Evolutionary conservation across 2,329 filamentous ascomycete species (phyloP), one percentile per base, ranked within the genome.

Genomic region (Neophaeococcomyces aloes): DNA sequence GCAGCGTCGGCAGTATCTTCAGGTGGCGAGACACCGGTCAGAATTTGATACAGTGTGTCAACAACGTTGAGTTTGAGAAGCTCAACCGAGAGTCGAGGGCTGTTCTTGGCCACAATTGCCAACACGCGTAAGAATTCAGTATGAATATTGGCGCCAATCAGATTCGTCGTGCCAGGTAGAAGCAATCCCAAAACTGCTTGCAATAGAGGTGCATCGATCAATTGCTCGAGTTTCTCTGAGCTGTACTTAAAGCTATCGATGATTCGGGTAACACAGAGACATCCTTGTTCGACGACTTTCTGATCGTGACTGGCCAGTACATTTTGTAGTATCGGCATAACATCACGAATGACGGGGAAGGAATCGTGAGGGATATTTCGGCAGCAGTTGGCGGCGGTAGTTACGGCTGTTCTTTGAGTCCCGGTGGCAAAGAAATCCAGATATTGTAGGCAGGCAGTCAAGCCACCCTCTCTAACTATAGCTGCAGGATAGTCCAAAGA

Each of bases 341-440:
- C 91, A 63, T 95, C 88, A 58, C 81, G 79, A 38, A 98, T 84
- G 7, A 93, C 88, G 1, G 79, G 71, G 59, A 98, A 98, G 0
- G 86, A 93, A 57, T 96, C 91, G 55, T 89, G 83, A 1, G 88
- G 86, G 14, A 98, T 91, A 59, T 95, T 95, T 50, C 91, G 84
- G 62, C 93, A 98, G 67, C 91, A 98, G 59, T 98, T 98, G 44
- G 91, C 93, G 7, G 93, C 91, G 10, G 89, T 98, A 2, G 88
- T 96, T 6, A 98, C 91, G 5, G 91, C 91, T 11, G 89, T 95
- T 52, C 91, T 79, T 64, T 98, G 91, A 2, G 91, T 96, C 62
- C 89, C 91, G 0, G 91, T 98, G 13, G 89, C 83, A 58, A 98
- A 98, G 65, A 98, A 98, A 61, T 98, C 91, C 46, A 98, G 75